phyloP scores from a whole-genome alignment of 1,284 basidiomycete species.

The Apiotrichum sp. region DNA sequence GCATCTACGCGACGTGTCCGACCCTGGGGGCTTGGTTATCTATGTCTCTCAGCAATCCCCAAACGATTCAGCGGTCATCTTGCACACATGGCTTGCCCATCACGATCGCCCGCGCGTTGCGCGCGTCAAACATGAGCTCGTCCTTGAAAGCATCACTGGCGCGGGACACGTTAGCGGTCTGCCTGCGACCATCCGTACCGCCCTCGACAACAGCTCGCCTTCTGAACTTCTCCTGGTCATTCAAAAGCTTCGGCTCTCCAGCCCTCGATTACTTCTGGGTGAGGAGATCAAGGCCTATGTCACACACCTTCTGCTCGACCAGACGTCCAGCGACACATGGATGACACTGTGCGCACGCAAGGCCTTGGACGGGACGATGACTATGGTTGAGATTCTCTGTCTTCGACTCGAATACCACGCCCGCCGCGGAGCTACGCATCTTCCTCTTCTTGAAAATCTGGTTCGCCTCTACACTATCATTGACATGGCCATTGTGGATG shows the following conservation, averaged over 20 bases:
- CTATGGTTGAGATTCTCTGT: conserved; percentile 1
- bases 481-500: conserved; percentile 5
- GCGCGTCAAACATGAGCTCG: conserved; percentile 6
- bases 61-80: conserved; percentile 7
- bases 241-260: background rate
- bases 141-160: conserved; percentile 3
- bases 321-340: conserved; percentile 2
- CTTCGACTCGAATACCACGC: conserved; percentile 6
- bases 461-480: conserved; percentile 5
- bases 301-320: conserved; percentile 1
- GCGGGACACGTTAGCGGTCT: conserved; percentile 1
- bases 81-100: conserved; percentile 13
- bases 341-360: conserved; percentile 4
- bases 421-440: background rate
- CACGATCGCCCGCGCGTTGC: background rate
- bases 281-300: background rate
- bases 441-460: conserved; percentile 2
- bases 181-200: conserved; percentile 1
- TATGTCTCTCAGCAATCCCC: conserved; percentile 7
- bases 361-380: conserved; percentile 3
- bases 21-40: conserved; percentile 2
- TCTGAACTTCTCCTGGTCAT: conserved; percentile 5
- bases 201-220: conserved; percentile 1
- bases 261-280: background rate
- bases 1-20: background rate